Evolutionary conservation across 1,284 basidiomycete genomes (phyloP).

Genomic region (Porogramme epimiltina): DNA sequence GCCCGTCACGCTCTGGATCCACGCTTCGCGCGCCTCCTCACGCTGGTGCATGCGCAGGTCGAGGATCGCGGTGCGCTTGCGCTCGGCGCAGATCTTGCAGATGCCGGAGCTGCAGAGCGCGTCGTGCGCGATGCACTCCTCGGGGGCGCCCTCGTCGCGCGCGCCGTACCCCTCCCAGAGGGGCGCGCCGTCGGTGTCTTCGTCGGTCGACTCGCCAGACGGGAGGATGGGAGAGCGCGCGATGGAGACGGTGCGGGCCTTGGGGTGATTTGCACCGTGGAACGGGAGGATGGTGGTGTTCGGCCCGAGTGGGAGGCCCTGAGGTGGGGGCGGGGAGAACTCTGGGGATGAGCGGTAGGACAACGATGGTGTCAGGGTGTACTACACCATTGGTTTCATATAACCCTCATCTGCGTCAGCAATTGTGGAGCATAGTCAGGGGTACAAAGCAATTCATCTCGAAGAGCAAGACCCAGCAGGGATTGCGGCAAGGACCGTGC

Average conservation of each 20-base stretch:
- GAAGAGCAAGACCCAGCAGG: too few species aligned
- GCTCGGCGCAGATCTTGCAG: conserved; percentile 22
- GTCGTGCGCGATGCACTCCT: conserved; percentile 25
- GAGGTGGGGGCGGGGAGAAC: neutral
- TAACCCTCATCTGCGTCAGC: too few species aligned
- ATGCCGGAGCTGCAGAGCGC: conserved; percentile 27
- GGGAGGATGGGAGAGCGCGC: neutral
- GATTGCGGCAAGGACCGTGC: too few species aligned
- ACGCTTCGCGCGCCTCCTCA: conserved; percentile 9
- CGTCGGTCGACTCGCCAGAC: too few species aligned
- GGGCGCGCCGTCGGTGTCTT: neutral
- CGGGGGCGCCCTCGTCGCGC: neutral
- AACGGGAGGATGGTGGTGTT: conserved; percentile 10
- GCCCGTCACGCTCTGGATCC: too few species aligned
- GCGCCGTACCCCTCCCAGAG: conserved; percentile 7
- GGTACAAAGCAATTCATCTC: too few species aligned
- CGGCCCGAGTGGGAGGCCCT: neutral
- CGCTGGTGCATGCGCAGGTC: conserved; percentile 12
- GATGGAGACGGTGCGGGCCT: neutral
- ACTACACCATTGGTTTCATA: too few species aligned
- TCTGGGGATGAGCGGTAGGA: neutral
- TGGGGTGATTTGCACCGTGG: conserved; percentile 15
- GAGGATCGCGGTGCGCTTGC: conserved; percentile 13
- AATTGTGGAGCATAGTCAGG: too few species aligned
- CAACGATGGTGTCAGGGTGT: too few species aligned